These are phyloP conservation scores for Mortierella sp. DNA, from an alignment of 371 early-diverging fungal genomes.

Conservation along the genomic window DNA sequence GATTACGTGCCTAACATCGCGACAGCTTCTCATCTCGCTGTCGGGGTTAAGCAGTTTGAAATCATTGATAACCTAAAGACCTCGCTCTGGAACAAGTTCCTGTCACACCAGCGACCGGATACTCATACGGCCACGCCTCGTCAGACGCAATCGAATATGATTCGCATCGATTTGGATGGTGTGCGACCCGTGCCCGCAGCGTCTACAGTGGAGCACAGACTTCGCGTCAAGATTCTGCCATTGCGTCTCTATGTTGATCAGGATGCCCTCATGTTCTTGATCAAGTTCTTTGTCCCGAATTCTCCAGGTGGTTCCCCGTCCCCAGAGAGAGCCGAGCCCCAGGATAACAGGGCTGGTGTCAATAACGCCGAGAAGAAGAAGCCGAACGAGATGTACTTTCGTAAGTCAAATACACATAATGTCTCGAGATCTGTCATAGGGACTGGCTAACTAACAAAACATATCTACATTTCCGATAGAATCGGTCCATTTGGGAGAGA, in stretches of 20 bases:
- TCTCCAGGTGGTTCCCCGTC: background rate
- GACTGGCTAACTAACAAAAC: background rate
- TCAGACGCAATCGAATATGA: slow-evolving; percentile 74
- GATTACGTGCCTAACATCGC: slow-evolving; percentile 54
- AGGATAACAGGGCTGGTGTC: slow-evolving; percentile 8
- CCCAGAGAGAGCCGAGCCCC: slow-evolving; percentile 6
- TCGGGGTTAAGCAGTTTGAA: slow-evolving; percentile 74
- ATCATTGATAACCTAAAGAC: slow-evolving; percentile 82
- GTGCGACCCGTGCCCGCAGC: slow-evolving; percentile 58
- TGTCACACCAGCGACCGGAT: slow-evolving; percentile 73
- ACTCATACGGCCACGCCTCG: slow-evolving; percentile 61
- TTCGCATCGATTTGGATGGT: slow-evolving; percentile 69
- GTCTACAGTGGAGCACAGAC: slow-evolving; percentile 66
- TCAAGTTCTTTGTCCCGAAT: slow-evolving; percentile 76
- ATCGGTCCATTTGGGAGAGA: slow-evolving; percentile 76
- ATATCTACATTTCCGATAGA: slow-evolving; percentile 51
- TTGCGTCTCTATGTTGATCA: slow-evolving; percentile 92
- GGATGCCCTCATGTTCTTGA: slow-evolving; percentile 89
- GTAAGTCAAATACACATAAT: slow-evolving; percentile 28
- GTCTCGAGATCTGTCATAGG: no score
- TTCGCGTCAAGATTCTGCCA: slow-evolving; percentile 79
- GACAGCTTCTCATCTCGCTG: slow-evolving; percentile 58
- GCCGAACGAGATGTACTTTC: slow-evolving; percentile 60
- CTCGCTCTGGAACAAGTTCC: slow-evolving; percentile 80
- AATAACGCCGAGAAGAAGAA: slow-evolving; percentile 27